These are phyloP conservation scores for Rhizopus microsporus DNA, from an alignment of 371 early-diverging fungal species.

Conservation along the genomic window DNA sequence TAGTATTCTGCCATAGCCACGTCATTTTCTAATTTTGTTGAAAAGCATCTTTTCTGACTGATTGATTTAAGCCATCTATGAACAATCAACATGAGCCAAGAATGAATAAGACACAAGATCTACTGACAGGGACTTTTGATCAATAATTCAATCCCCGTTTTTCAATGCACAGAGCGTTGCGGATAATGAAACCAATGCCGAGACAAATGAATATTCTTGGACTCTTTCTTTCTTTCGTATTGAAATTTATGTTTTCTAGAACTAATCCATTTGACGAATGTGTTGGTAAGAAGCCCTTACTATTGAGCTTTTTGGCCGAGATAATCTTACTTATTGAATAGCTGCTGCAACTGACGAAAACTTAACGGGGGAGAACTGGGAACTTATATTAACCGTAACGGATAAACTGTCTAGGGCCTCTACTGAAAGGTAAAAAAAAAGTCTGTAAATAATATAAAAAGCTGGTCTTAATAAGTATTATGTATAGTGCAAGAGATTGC, in stretches of 20 bases:
- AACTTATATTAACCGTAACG: conserved; percentile 83
- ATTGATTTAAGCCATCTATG: background rate
- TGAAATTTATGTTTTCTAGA: conserved; percentile 55
- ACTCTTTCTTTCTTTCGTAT: conserved; percentile 10
- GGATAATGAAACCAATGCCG: conserved; percentile 7
- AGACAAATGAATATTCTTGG: conserved; percentile 6
- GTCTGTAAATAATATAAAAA: background rate
- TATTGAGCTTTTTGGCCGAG: background rate
- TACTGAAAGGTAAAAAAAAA: conserved; percentile 44
- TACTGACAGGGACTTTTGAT: no score
- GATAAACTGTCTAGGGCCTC: conserved; percentile 72
- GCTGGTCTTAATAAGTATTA: background rate
- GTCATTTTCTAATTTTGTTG: conserved; percentile 12
- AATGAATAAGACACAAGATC: no score
- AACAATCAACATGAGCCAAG: background rate
- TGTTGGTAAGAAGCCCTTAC: conserved; percentile 50
- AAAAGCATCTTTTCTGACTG: background rate
- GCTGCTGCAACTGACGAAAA: conserved; percentile 89
- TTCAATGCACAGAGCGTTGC: background rate
- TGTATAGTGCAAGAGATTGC: conserved; percentile 68
- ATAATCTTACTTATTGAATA: conserved; percentile 21
- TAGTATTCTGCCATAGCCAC: conserved; percentile 41
- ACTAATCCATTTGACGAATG: conserved; percentile 63
- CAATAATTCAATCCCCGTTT: no score
- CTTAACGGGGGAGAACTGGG: conserved; percentile 94